These are phyloP conservation scores for Brassica juncea DNA, from an alignment of 345 rosid species.

Conservation along the genomic window DNA sequence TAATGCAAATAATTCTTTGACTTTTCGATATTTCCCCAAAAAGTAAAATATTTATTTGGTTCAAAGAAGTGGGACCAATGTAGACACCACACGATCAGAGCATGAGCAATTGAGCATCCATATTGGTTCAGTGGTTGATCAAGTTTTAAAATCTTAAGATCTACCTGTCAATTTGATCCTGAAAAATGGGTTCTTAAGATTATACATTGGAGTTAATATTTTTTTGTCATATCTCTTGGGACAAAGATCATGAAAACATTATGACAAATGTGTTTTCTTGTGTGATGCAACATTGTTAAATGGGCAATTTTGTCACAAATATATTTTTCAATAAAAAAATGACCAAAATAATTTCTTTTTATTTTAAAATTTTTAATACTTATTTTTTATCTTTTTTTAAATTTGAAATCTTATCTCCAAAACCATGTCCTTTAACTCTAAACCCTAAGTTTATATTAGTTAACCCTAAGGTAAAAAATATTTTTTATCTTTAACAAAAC, in stretches of 20 bases:
- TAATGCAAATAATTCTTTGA: constrained; percentile 27
- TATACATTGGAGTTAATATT: not conserved
- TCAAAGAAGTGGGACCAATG: constrained; percentile 29
- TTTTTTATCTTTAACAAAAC: too few species aligned
- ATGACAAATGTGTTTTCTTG: not conserved
- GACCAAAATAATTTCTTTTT: too few species aligned
- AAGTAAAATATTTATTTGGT: constrained; percentile 26
- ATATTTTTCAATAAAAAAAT: too few species aligned
- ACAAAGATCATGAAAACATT: not conserved
- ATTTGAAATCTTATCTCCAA: too few species aligned
- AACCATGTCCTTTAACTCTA: too few species aligned
- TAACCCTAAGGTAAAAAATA: too few species aligned
- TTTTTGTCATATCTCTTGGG: not conserved
- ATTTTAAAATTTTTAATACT: too few species aligned
- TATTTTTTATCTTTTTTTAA: too few species aligned
- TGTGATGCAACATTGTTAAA: not conserved
- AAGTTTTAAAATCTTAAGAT: not conserved
- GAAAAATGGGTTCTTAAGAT: not conserved
- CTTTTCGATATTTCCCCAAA: constrained; percentile 29
- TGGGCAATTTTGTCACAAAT: too few species aligned
- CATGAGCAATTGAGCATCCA: too few species aligned
- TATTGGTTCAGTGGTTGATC: not conserved
- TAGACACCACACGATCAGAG: not conserved
- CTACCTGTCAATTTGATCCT: not conserved
- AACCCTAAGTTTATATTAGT: too few species aligned